These are phyloP conservation scores for Dendryphion nanum DNA, from an alignment of 2,329 filamentous ascomycete genomes.

Conservation along the genomic window DNA sequence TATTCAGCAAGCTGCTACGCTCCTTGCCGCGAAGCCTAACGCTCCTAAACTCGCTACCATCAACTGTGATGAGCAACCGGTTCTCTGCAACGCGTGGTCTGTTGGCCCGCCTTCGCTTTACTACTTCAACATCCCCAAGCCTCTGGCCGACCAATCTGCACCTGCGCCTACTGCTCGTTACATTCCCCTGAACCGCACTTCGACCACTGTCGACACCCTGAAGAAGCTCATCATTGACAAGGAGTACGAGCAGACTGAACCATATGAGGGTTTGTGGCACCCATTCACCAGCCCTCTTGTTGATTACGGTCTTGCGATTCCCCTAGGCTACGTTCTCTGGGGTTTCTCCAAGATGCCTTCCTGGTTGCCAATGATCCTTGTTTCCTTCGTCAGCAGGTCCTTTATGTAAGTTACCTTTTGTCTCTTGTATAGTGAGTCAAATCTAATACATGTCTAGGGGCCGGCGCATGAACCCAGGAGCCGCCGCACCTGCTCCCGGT, in stretches of 20 bases:
- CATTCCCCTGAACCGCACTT: constrained; percentile 68
- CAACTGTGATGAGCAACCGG: constrained; percentile 71
- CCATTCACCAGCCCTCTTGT: constrained; percentile 70
- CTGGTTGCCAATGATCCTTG: constrained; percentile 74
- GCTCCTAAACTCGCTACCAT: constrained; percentile 67
- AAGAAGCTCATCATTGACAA: constrained; percentile 60
- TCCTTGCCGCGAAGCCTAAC: constrained; percentile 60
- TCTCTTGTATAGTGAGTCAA: background rate
- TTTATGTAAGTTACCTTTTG: constrained; percentile 65
- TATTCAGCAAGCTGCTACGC: constrained; percentile 61
- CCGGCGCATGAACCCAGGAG: constrained; percentile 20
- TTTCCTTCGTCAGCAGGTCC: constrained; percentile 70
- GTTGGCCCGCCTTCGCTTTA: constrained; percentile 64
- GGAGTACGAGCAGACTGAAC: constrained; percentile 50
- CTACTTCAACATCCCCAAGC: constrained; percentile 60
- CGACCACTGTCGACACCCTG: constrained; percentile 63
- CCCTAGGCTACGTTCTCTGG: constrained; percentile 68
- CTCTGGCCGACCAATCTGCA: constrained; percentile 62
- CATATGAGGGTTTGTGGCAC: constrained; percentile 69
- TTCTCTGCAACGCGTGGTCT: constrained; percentile 75
- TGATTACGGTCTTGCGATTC: constrained; percentile 60
- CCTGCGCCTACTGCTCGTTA: constrained; percentile 63
- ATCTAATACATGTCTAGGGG: constrained; percentile 20
- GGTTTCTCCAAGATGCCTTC: constrained; percentile 58
- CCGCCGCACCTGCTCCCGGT: constrained; percentile 2